Base-by-base conservation (phyloP, 768 basidiomycete species). In the Tephrocybe sp. region DNA sequence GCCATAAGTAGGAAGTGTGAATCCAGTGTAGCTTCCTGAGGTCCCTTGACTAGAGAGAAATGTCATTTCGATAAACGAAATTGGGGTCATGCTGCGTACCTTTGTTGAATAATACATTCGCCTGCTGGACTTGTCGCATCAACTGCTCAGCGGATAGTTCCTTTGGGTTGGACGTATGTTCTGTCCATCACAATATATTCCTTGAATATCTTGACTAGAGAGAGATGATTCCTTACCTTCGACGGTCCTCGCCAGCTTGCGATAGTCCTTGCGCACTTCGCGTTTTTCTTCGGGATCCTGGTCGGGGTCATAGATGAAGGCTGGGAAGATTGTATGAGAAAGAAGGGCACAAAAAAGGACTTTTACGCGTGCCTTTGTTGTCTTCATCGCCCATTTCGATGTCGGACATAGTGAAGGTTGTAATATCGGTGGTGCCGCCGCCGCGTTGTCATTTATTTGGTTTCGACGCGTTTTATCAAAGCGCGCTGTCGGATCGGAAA, bases 21-120 rank as follows among this genome's bases (percentile, higher is more conserved):
- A 66, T 98, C 97, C 10, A 98, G 78, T 0, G 90, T 86, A 3
- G 96, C 95, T 61, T 97, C 92, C 45, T 88, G 85, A 0, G 93
- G 87, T 16, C 84, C 85, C 64, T 83, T 83, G 49, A 93, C 89
- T 87, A 53, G 30, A 53, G 32, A 38, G 23, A 26, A 10, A 19
- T 52, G 26, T 17, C 34, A 45, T 40, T 16, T n/a, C n/a, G n/a
- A n/a, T n/a, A n/a, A n/a, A n/a, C 33, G 17, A 36, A 19, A 57
- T 31, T 30, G 22, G 7, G 26, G 30, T 54, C 63, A 44, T 45
- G 34, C 9, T 42, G 50, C 35, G 32, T 13, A 82, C 86, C 84
- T 75, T 84, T 83, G 58, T 72, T 64, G 63, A 89, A 90, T 2
- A 88, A 68, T 26, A 69, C 59, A 65, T 91, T 78, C 1, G 85